Evolutionary conservation across 805 yeast species (phyloP).

Genomic region (Priceomyces melissophilus): DNA sequence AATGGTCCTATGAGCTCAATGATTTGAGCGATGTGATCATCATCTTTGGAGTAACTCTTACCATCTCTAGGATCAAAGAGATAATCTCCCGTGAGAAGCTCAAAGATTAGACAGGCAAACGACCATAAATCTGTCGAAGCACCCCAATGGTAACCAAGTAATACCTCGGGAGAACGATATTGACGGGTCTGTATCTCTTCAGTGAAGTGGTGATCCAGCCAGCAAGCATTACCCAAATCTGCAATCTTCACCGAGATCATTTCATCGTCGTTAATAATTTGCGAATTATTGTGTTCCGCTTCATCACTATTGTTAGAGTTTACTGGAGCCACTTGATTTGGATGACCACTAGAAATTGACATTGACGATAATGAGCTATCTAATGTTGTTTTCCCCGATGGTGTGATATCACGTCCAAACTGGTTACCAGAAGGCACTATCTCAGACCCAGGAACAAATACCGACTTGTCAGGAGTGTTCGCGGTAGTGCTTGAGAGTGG

Average conservation of each 20-base stretch:
- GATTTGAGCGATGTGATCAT: conserved; percentile 95
- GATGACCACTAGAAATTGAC: conserved; percentile 33
- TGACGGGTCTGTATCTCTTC: conserved; percentile 69
- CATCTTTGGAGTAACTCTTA: conserved; percentile 77
- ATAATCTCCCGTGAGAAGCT: conserved; percentile 90
- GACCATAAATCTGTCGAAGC: conserved; percentile 96
- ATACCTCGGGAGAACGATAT: conserved; percentile 62
- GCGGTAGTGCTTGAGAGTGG: conserved; percentile 36
- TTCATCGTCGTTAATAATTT: conserved; percentile 41
- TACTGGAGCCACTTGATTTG: conserved; percentile 14
- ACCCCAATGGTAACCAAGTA: conserved; percentile 85
- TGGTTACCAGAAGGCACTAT: conserved; percentile 12
- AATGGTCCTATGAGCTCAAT: conserved; percentile 75
- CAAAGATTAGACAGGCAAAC: conserved; percentile 88
- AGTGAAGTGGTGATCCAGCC: conserved; percentile 59
- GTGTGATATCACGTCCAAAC: conserved; percentile 4
- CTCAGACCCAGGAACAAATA: conserved; percentile 8
- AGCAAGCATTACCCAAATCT: conserved; percentile 70
- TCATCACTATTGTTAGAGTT: conserved; percentile 14
- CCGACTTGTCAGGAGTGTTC: conserved; percentile 34
- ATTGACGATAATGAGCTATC: conserved; percentile 39
- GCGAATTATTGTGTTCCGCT: conserved; percentile 11
- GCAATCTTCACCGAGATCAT: conserved; percentile 65
- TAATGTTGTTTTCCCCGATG: conserved; percentile 8
- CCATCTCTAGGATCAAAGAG: conserved; percentile 87